Evolutionary conservation across 257 asterid genomes (phyloP).

Genomic region (Fraxinus quadrangulata): DNA sequence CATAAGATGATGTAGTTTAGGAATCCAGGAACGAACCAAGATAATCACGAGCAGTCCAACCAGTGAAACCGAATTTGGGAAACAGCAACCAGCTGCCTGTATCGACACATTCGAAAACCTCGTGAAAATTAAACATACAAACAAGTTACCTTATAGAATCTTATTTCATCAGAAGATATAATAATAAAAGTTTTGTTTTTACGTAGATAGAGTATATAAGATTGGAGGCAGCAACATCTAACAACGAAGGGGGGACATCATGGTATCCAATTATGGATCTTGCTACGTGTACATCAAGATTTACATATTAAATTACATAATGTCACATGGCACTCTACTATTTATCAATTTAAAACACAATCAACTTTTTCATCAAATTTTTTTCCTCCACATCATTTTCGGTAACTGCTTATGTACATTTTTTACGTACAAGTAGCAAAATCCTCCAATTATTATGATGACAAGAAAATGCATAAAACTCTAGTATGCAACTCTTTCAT

Average conservation of each 20-base stretch:
- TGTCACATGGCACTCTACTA: too few species aligned
- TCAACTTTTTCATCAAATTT: too few species aligned
- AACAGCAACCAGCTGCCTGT: constrained; percentile 78
- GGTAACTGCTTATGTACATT: too few species aligned
- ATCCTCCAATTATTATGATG: background rate
- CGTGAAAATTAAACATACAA: background rate
- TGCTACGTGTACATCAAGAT: too few species aligned
- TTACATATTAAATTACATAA: too few species aligned
- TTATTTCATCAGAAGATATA: background rate
- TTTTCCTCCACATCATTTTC: too few species aligned
- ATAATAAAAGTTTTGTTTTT: background rate
- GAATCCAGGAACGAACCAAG: constrained; percentile 60
- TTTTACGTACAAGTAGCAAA: too few species aligned
- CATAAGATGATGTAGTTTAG: background rate
- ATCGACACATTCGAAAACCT: constrained; percentile 8
- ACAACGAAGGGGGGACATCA: background rate
- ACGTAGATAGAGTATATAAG: background rate
- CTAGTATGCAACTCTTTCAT: background rate
- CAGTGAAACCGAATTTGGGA: constrained; percentile 51
- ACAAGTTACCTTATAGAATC: background rate
- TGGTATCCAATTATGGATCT: too few species aligned
- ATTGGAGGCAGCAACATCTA: background rate
- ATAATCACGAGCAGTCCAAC: constrained; percentile 66
- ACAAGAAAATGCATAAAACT: background rate
- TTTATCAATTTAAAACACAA: too few species aligned